Evolutionary conservation across 371 early-diverging fungal species (phyloP), one percentile per base, ranked within the genome.

Genomic region (Circinella umbellata): DNA sequence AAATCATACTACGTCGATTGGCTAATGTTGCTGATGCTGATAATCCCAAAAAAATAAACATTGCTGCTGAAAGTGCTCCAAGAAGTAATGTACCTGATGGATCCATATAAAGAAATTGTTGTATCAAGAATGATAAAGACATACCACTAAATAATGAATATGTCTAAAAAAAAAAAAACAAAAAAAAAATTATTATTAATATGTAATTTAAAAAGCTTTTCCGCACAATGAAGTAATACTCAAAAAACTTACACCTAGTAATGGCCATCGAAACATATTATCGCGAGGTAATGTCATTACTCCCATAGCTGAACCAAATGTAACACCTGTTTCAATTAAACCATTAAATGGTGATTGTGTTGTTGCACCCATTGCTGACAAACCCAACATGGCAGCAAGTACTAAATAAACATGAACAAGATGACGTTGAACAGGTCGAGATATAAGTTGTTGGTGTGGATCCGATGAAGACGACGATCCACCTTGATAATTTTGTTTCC

Each of bases 31-130:
- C 89, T 49, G 79, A 77, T 6, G 73, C 39, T 10, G 85, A 77
- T 64, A 89, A 85, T 36, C 80, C 80, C 13, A 78, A 72, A 73
- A 89, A 89, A 13, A 87, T 76, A 60, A 87, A 66, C n/a, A 80
- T 75, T 20, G 89, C 76, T 10, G 77, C 80, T 0, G 76, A 66
- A 8, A 86, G 63, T 0, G 85, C 80, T 37, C 72, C 48, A 63
- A 79, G 67, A 3, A 88, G 65, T 36, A 77, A 63, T 14, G 68
- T 67, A 11, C 82, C 82, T 20, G 78, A 71, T 18, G 79, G 79
- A 66, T 82, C 82, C 77, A 75, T 73, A 10, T 74, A 55, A 20
- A 76, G 39, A 63, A 73, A 74, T 18, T 71, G 60, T 3, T 71
- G 54, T 3, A 82, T 27, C 39, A 82, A 63, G 2, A 70, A 67